Base-by-base conservation (phyloP, 192 early-diverging fungal species). In the Cetraspora pellucida region DNA sequence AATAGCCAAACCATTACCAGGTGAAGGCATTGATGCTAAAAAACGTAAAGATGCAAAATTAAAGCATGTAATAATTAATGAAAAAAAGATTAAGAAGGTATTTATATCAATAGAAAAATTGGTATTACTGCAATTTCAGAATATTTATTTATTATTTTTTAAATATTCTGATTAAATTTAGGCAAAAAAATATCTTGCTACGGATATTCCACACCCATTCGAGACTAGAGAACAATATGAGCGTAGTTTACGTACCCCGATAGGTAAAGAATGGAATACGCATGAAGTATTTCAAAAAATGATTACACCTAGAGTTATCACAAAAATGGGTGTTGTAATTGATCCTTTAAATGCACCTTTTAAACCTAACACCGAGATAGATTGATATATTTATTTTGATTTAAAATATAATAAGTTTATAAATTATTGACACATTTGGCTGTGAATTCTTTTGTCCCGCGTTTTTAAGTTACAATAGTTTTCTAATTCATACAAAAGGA, bases 181-280 rank as follows among this genome's bases (percentile, higher is more conserved):
- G 88, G 80, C 91, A 1, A 82, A 87, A 14, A 93, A 93, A 81
- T 95, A 94, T 78, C 87, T 90, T 69, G 86, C 87, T 46, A 83
- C 85, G 27, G 74, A 87, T 63, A 85, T 97, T 65, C 96, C 97
- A 10, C 90, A 92, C 83, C 94, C 95, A 16, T 98, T 91, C 86
- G 89, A 89, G 75, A 93, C 82, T 7, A 79, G 86, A 65, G 93
- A 94, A 66, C 96, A 97, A 82, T 98, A 98, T 81, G 96, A 99
- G 79, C 85, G 89, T 43, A 90, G 89, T 8, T 82, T 98, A 74
- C 88, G 90, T 37, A 85, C 88, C 59, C 96, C 97, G 43, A 73
- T 99, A n/a, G 97, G 97, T 58, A 92, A 91, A 80, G 96, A 99
- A 84, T 99, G 97, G 97, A 96, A 96, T 79, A 94, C 97, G 2